phyloP scores from a whole-genome alignment of 441 rosid species.

The Brassica balearica region DNA sequence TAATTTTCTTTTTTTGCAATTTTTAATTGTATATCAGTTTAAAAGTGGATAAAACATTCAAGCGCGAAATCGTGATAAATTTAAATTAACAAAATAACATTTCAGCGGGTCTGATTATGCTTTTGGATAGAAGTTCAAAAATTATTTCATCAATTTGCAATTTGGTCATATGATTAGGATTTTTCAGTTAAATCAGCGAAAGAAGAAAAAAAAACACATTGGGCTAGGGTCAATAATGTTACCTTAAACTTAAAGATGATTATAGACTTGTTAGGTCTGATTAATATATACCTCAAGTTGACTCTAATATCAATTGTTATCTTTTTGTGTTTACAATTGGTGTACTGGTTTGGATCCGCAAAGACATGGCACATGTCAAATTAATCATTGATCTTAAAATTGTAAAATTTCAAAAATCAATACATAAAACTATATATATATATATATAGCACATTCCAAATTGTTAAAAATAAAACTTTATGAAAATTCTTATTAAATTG shows the following conservation, averaged over 20 bases:
- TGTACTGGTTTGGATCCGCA: not conserved
- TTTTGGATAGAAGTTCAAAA: not conserved
- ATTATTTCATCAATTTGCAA: not conserved
- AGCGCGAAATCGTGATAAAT: not conserved
- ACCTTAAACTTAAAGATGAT: not conserved
- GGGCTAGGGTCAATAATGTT: not conserved
- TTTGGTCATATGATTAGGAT: constrained; percentile 24
- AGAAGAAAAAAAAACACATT: not conserved
- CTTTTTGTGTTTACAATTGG: constrained; percentile 11
- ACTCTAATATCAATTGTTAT: not conserved
- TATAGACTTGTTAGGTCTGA: not conserved
- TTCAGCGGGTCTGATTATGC: not conserved
- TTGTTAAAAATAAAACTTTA: not conserved
- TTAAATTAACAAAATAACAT: not conserved
- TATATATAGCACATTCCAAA: not conserved
- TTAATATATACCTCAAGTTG: constrained; percentile 14
- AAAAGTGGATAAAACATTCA: not conserved
- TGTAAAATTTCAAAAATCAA: not conserved
- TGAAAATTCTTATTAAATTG: not conserved
- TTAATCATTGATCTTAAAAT: not conserved
- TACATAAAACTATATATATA: not conserved
- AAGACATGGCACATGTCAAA: not conserved
- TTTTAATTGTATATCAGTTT: not conserved
- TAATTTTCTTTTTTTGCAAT: not conserved
- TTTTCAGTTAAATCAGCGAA: not conserved